A percentile compares a stretch with the other conserved stretches of the same genome.
Evolutionary conservation across 2,329 filamentous ascomycete species (phyloP).

Genomic region (Anthostomella pinea): DNA sequence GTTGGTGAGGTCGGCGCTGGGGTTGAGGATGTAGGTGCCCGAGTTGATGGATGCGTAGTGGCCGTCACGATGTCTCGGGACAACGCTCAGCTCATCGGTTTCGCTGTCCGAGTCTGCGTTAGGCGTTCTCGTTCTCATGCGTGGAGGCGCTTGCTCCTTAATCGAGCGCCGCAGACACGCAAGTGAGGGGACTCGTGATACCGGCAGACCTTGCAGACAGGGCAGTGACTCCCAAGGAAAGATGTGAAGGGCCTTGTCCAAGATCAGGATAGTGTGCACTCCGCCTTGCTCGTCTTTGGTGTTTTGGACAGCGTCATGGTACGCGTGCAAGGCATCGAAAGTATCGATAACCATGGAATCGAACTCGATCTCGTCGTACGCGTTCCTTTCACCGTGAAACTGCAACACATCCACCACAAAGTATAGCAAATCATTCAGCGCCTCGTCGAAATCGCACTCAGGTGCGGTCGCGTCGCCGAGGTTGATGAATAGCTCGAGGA

Average conservation of each 20-base stretch:
- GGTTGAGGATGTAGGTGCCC: conserved; percentile 85
- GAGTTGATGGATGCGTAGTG: conserved; percentile 53
- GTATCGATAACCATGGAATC: conserved; percentile 87
- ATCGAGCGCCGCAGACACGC: conserved; percentile 77
- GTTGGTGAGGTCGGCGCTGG: conserved; percentile 74
- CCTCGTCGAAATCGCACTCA: conserved; percentile 76
- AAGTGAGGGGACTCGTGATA: conserved; percentile 86
- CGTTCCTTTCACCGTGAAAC: conserved; percentile 93
- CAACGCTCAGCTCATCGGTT: conserved; percentile 4
- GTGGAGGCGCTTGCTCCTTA: conserved; percentile 43
- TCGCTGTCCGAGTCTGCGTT: conserved; percentile 17
- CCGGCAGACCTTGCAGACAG: conserved; percentile 73
- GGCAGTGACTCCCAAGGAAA: conserved; percentile 97
- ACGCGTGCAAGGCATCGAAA: conserved; percentile 76
- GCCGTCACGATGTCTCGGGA: conserved; percentile 38
- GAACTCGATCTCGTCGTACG: conserved; percentile 97
- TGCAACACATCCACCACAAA: conserved; percentile 96
- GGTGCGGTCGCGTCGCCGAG: conserved; percentile 70
- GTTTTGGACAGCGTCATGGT: conserved; percentile 56
- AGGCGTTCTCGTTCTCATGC: background rate
- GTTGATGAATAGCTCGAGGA: conserved; percentile 85
- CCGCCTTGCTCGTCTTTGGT: conserved; percentile 41
- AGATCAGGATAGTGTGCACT: conserved; percentile 77
- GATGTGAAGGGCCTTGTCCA: conserved; percentile 85
- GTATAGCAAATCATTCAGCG: conserved; percentile 87